Evolutionary conservation across 176 grass and related monocot genomes (phyloP).

Genomic region (Carex scoparia): DNA sequence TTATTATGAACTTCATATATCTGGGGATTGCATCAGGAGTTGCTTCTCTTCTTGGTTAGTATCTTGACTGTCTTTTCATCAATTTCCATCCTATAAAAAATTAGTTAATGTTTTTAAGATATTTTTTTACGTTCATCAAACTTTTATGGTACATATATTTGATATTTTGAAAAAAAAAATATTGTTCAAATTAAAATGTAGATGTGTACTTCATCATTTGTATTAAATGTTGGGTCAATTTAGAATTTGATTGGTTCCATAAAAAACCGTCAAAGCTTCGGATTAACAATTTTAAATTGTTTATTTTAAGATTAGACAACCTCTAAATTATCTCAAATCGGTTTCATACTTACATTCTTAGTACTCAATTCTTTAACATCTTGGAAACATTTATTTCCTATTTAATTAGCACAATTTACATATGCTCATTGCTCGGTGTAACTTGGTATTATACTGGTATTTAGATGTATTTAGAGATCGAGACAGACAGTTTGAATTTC

Average conservation of each 20-base stretch:
- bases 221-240: no score
- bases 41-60: slow-evolving; percentile 57
- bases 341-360: neutral
- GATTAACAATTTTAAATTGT: neutral
- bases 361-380: neutral
- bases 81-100: neutral
- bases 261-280: neutral
- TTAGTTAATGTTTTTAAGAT: no score
- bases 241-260: neutral
- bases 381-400: neutral
- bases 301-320: neutral
- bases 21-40: slow-evolving; percentile 60
- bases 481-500: no score
- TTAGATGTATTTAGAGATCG: no score
- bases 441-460: no score
- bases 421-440: neutral
- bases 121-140: neutral
- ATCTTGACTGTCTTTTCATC: neutral
- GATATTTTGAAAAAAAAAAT: neutral
- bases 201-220: no score
- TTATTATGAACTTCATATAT: slow-evolving; percentile 70
- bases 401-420: neutral
- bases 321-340: neutral
- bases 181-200: neutral
- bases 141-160: neutral